These are phyloP conservation scores for Grigorovia transvaalensis DNA, from an alignment of 805 yeast species.

Conservation along the genomic window DNA sequence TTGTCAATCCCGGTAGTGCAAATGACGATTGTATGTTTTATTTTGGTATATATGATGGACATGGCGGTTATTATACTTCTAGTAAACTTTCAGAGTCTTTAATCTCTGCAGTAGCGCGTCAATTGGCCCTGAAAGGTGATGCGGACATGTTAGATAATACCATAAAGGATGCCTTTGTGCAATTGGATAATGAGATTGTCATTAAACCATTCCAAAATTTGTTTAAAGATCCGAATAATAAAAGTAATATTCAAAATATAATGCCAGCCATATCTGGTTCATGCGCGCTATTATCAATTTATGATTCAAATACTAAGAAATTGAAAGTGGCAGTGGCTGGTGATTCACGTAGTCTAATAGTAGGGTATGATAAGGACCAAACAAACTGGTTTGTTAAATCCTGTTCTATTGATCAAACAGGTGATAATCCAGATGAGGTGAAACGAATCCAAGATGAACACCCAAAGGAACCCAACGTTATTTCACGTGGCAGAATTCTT, in stretches of 20 bases:
- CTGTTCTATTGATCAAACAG: conserved; percentile 86
- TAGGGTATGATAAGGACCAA: conserved; percentile 52
- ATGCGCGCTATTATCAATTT: conserved; percentile 81
- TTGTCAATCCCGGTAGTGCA: conserved; percentile 50
- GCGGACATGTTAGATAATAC: background rate
- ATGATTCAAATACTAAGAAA: conserved; percentile 60
- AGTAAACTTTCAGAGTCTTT: conserved; percentile 73
- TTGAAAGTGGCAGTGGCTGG: conserved; percentile 93
- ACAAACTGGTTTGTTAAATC: conserved; percentile 76
- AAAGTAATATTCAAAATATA: conserved; percentile 47
- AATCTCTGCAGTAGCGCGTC: conserved; percentile 65
- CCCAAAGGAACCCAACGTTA: conserved; percentile 79
- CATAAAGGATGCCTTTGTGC: conserved; percentile 66
- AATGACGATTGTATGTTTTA: conserved; percentile 67
- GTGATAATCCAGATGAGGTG: conserved; percentile 80
- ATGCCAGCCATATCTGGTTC: conserved; percentile 95
- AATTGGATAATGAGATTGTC: conserved; percentile 80
- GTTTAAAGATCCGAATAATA: conserved; percentile 49
- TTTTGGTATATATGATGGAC: conserved; percentile 95
- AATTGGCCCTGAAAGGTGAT: conserved; percentile 35
- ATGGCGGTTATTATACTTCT: conserved; percentile 91
- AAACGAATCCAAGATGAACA: conserved; percentile 76
- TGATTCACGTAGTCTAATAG: conserved; percentile 86
- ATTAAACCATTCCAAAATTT: conserved; percentile 60
- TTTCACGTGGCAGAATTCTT: conserved; percentile 78